Evolutionary conservation across 352 stramenopile genomes (phyloP).

Genomic region (Halophytophthora polymorphica): DNA sequence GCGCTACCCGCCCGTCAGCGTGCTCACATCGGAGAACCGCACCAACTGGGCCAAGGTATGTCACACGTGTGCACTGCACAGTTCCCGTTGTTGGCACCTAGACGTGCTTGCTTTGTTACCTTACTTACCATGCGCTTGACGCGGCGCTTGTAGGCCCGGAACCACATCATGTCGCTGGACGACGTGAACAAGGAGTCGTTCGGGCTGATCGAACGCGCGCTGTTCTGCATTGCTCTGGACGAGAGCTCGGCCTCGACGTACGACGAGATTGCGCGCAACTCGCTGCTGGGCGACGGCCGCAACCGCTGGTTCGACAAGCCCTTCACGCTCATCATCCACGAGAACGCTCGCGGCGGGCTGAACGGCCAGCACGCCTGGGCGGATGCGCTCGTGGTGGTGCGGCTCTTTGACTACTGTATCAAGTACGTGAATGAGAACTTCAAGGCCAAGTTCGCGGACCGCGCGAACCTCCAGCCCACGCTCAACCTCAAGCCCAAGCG

Average conservation of each 20-base stretch:
- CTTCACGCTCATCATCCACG: slow-evolving; percentile 95
- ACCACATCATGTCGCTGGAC: slow-evolving; percentile 84
- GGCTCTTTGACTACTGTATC: slow-evolving; percentile 93
- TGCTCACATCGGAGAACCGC: slow-evolving; percentile 94
- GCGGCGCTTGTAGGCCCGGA: slow-evolving; percentile 38
- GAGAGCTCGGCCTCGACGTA: slow-evolving; percentile 80
- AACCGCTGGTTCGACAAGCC: slow-evolving; percentile 99
- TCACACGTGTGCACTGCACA: slow-evolving; percentile 1
- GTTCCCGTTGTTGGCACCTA: no score
- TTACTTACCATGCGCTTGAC: no score
- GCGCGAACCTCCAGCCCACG: slow-evolving; percentile 62
- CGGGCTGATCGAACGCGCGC: slow-evolving; percentile 89
- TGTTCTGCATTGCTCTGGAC: slow-evolving; percentile 93
- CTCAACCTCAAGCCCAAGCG: slow-evolving; percentile 65
- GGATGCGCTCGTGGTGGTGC: slow-evolving; percentile 94
- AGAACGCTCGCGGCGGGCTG: slow-evolving; percentile 94
- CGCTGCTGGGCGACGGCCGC: slow-evolving; percentile 82
- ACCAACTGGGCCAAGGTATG: slow-evolving; percentile 93
- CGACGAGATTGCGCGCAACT: slow-evolving; percentile 86
- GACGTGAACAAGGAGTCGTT: slow-evolving; percentile 89
- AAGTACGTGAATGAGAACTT: slow-evolving; percentile 91
- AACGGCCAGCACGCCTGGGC: slow-evolving; percentile 97
- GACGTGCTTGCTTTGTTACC: neutral
- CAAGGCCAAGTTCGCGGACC: slow-evolving; percentile 80
- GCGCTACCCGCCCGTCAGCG: slow-evolving; percentile 87